Base-by-base conservation (phyloP, 345 rosid species). In the Laguncularia racemosa region DNA sequence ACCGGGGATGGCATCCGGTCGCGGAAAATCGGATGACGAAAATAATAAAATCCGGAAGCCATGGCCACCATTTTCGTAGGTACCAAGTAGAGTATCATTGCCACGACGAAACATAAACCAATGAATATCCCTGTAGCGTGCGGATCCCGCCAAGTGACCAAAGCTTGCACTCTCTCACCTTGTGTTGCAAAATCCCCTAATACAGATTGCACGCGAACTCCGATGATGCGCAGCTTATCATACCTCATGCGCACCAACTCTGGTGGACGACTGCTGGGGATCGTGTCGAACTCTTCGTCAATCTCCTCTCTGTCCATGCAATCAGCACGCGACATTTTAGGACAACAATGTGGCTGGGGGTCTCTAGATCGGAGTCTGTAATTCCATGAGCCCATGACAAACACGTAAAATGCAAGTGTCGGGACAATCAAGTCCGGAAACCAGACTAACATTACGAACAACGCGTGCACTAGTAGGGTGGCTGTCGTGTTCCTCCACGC, bases 101-200 rank as follows among this genome's bases (percentile, higher is more conserved):
- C 96, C 75, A 83, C 93, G 15, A 81, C 55, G 3, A 89, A 76
- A 67, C 98, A 89, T 16, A 92, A 3, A 43, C 74, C 78, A 10
- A 89, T 84, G 55, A 92, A 86, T 12, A 92, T 86, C 52, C 82
- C 92, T 0, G 98, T 86, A 2, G 91, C 98, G 52, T 93, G 71
- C 13, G 95, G 93, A 40, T 92, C 98, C 0, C 87, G 40, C 98
- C 96, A 89, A 3, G 89, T 81, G 69, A 92, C 88, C 58, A 92
- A 53, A 3, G 93, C 91, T 53, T 89, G 93, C 66, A 76, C 70
- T 0, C 91, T 67, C 67, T 92, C 98, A 0, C 86, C 93, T 17
- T 84, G 88, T 4, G 96, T 64, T 0, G 96, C 95, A 3, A 88
- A 57, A 61, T 88, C 92, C 12, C 96, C 95, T 44, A 88, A 71